A percentile compares a stretch with the other conserved stretches of the same genome.
Conservation (phyloP, 768 basidiomycete species). For the Pleurotus djamor region DNA sequence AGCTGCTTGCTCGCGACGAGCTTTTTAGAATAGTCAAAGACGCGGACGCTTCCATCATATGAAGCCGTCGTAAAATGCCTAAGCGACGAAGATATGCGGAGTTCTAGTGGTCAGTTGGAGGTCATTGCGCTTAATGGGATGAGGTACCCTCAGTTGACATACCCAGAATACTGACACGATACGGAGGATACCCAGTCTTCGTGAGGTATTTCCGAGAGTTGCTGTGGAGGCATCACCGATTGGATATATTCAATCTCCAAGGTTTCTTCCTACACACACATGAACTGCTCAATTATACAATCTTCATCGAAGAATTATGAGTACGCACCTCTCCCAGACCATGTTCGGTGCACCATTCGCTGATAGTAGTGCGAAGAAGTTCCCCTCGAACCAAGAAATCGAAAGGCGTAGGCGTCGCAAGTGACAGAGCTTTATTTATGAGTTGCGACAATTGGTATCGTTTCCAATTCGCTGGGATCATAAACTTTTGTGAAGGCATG, state of each 20-base stretch:
- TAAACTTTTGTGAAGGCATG: slow-evolving; percentile 85
- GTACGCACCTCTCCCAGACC: slow-evolving; percentile 62
- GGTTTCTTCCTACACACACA: slow-evolving; percentile 68
- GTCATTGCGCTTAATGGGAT: slow-evolving; percentile 2
- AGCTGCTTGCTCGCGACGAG: slow-evolving; percentile 43
- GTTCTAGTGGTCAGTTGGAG: slow-evolving; percentile 6
- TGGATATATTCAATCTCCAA: slow-evolving; percentile 92
- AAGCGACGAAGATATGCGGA: background rate
- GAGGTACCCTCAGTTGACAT: slow-evolving; percentile 8
- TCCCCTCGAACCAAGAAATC: slow-evolving; percentile 90
- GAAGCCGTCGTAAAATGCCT: slow-evolving; percentile 78
- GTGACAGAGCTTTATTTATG: slow-evolving; percentile 88
- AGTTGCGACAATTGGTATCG: slow-evolving; percentile 98
- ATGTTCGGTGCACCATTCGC: slow-evolving; percentile 72
- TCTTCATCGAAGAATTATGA: slow-evolving; percentile 12
- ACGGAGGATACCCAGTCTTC: slow-evolving; percentile 95
- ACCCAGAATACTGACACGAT: slow-evolving; percentile 60
- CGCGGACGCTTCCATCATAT: slow-evolving; percentile 76
- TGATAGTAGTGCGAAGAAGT: slow-evolving; percentile 68
- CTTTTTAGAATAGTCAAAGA: slow-evolving; percentile 71
- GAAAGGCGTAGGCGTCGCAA: slow-evolving; percentile 78
- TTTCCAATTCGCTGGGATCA: slow-evolving; percentile 88
- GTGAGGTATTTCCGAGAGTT: slow-evolving; percentile 75
- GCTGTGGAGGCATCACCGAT: slow-evolving; percentile 83
- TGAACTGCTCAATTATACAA: background rate